phyloP scores from a whole-genome alignment of 306 rosid species.

The Sindora glabra region DNA sequence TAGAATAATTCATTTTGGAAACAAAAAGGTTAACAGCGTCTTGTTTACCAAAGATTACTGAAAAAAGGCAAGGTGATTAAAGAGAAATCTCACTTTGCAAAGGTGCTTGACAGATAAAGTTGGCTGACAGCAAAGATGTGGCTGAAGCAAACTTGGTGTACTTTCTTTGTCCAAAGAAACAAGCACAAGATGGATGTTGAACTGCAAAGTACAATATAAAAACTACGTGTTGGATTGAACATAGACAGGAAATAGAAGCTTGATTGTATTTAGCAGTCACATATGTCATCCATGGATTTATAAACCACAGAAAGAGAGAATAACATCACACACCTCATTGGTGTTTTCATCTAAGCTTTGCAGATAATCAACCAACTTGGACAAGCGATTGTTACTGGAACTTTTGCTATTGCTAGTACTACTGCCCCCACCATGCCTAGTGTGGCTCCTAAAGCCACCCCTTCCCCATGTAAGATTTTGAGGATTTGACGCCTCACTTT shows the following conservation, averaged over 20 bases:
- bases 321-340: conserved; percentile 49
- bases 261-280: conserved; percentile 3
- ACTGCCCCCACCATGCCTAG: conserved; percentile 66
- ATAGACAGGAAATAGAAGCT: conserved; percentile 6
- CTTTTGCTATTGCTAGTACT: conserved; percentile 62
- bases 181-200: conserved; percentile 71
- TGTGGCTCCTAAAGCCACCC: conserved; percentile 81
- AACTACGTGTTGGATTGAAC: conserved; percentile 10
- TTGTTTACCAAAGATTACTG: no score
- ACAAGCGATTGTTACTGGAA: conserved; percentile 57
- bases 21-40: no score
- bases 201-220: conserved; percentile 38
- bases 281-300: neutral
- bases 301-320: neutral
- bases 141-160: conserved; percentile 64
- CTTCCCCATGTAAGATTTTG: conserved; percentile 89
- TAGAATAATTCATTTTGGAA: no score
- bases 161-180: conserved; percentile 53
- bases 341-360: conserved; percentile 53
- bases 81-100: conserved; percentile 53
- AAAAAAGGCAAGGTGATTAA: neutral
- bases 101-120: conserved; percentile 65
- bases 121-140: conserved; percentile 80
- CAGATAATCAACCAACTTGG: conserved; percentile 72
- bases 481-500: conserved; percentile 60